phyloP scores from a whole-genome alignment of 2,329 filamentous ascomycete species.

The Sclerotinia glacialis region DNA sequence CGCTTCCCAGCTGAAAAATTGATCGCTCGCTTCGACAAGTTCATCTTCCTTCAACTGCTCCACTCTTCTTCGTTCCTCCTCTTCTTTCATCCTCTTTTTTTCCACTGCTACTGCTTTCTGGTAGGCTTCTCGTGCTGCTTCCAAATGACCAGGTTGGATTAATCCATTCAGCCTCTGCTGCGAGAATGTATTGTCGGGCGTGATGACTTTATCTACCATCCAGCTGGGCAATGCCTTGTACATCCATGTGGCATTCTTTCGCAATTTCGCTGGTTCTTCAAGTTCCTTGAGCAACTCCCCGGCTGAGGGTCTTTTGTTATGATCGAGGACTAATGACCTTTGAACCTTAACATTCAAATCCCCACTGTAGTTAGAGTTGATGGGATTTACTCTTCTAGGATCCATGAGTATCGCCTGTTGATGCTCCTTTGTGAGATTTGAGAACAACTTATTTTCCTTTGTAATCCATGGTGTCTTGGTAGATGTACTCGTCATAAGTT shows the following conservation, averaged over 20 bases:
- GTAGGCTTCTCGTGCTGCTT: neutral
- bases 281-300: neutral
- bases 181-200: neutral
- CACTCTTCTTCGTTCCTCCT: too few relatives aligned
- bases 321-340: neutral
- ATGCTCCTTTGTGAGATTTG: neutral
- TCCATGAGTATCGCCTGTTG: neutral
- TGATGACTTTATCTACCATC: neutral
- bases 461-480: neutral
- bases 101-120: neutral
- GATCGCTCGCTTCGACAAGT: too few relatives aligned
- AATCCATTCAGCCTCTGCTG: neutral
- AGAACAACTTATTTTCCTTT: too few relatives aligned
- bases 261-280: neutral
- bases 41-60: too few relatives aligned
- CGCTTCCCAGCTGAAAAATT: neutral
- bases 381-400: neutral
- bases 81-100: too few relatives aligned
- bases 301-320: neutral
- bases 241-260: neutral
- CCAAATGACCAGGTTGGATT: neutral
- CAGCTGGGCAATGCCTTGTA: conserved; percentile 6
- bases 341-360: neutral
- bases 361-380: neutral
- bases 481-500: neutral